Evolutionary conservation across 2,329 filamentous ascomycete species (phyloP).

Genomic region (Fusarium scirpi): DNA sequence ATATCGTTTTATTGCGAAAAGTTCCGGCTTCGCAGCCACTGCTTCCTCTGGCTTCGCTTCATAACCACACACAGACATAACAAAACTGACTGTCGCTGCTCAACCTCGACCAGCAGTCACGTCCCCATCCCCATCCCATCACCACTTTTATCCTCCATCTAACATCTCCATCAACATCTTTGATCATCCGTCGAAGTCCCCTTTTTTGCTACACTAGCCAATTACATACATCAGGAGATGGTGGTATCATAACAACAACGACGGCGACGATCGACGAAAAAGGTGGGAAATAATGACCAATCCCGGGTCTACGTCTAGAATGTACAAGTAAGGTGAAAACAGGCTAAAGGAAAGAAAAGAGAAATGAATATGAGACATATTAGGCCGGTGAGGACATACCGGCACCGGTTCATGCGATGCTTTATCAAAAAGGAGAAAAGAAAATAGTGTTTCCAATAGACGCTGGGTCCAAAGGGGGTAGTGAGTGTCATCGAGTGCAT

Average conservation of each 20-base stretch:
- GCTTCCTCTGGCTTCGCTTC: conserved; percentile 31
- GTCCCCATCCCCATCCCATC: conserved; percentile 28
- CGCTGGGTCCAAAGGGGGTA: conserved; percentile 30
- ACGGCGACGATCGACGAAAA: conserved; percentile 41
- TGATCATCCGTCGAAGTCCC: conserved; percentile 26
- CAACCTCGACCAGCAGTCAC: conserved; percentile 41
- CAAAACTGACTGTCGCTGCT: conserved; percentile 31
- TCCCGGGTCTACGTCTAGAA: conserved; percentile 52
- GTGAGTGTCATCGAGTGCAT: conserved; percentile 35
- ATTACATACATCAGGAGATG: conserved; percentile 51
- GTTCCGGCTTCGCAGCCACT: conserved; percentile 37
- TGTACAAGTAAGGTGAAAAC: conserved; percentile 49
- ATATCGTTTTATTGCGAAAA: conserved; percentile 42
- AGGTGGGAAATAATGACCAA: conserved; percentile 43
- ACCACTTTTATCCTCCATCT: conserved; percentile 25
- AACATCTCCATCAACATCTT: conserved; percentile 32
- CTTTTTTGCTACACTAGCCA: conserved; percentile 41
- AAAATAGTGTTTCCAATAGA: conserved; percentile 29
- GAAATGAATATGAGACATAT: conserved; percentile 50
- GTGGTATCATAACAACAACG: conserved; percentile 49
- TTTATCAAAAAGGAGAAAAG: conserved; percentile 40
- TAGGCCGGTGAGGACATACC: conserved; percentile 49
- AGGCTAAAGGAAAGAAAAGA: conserved; percentile 20
- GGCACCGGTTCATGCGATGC: conserved; percentile 47
- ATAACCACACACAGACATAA: conserved; percentile 32